Evolutionary conservation across 2,329 filamentous ascomycete genomes (phyloP).

Genomic region (Xylariaceae sp.): DNA sequence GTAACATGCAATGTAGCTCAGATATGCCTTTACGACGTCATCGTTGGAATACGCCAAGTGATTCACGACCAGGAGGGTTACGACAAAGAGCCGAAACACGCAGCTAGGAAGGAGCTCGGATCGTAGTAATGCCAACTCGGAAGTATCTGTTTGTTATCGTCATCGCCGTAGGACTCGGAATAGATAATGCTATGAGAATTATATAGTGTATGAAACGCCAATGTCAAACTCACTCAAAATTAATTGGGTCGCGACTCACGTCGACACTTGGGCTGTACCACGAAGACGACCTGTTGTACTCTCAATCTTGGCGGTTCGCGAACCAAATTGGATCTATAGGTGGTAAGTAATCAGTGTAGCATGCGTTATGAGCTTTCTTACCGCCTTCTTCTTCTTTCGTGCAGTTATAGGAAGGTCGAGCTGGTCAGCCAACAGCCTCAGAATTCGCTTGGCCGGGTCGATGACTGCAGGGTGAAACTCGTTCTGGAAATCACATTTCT

Average conservation of each 20-base stretch:
- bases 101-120: constrained; percentile 39
- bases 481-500: constrained; percentile 87
- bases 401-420: constrained; percentile 76
- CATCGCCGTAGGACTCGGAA: constrained; percentile 55
- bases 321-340: constrained; percentile 78
- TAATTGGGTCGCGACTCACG: constrained; percentile 17
- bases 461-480: constrained; percentile 50
- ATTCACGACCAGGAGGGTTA: constrained; percentile 52
- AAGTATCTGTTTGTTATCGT: constrained; percentile 78
- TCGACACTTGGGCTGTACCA: constrained; percentile 68
- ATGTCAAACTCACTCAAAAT: constrained; percentile 12
- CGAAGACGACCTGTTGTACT: constrained; percentile 63
- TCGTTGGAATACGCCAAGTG: constrained; percentile 43
- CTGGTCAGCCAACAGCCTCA: constrained; percentile 77
- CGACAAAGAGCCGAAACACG: constrained; percentile 56
- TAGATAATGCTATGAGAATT: background rate
- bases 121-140: constrained; percentile 57
- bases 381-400: constrained; percentile 90
- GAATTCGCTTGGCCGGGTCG: constrained; percentile 80
- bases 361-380: constrained; percentile 50
- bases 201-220: background rate
- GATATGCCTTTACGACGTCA: constrained; percentile 71
- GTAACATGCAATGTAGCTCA: constrained; percentile 54
- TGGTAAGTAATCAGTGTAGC: constrained; percentile 24
- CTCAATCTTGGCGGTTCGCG: constrained; percentile 84